A percentile compares a stretch with the other conserved stretches of the same genome.
Evolutionary conservation across 768 basidiomycete species (phyloP).

Genomic region (Roridomyces roridus): DNA sequence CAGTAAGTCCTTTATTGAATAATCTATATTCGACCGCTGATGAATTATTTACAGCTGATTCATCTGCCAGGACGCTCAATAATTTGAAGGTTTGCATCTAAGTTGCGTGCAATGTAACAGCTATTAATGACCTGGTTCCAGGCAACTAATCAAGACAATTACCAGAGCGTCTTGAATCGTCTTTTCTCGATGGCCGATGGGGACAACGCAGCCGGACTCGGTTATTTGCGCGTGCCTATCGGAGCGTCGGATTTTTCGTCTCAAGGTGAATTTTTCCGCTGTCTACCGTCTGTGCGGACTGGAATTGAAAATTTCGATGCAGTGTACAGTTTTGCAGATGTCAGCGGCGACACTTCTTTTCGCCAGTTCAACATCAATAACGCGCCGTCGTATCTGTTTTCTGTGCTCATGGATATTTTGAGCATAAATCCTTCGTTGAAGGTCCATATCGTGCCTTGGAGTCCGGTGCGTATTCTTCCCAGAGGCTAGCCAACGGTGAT

Average conservation of each 20-base stretch:
- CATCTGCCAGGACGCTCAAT: conserved; percentile 66
- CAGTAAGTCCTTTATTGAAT: conserved; percentile 52
- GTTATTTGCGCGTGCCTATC: conserved; percentile 71
- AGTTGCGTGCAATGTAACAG: background rate
- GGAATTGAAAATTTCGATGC: background rate
- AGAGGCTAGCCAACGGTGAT: background rate
- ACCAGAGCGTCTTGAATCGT: conserved; percentile 62
- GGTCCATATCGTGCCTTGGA: conserved; percentile 75
- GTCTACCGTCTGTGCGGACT: background rate
- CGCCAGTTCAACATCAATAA: conserved; percentile 60
- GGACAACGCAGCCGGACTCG: conserved; percentile 67
- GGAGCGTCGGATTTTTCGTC: conserved; percentile 80
- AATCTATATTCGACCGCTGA: background rate
- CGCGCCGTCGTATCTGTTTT: conserved; percentile 70
- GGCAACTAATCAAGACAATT: conserved; percentile 58
- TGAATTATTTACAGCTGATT: conserved; percentile 58
- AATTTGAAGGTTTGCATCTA: conserved; percentile 64
- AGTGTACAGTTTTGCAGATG: conserved; percentile 74
- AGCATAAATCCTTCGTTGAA: conserved; percentile 52
- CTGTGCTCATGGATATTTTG: conserved; percentile 67
- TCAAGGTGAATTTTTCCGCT: conserved; percentile 44
- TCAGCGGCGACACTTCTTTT: conserved; percentile 64
- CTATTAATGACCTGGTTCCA: conserved; percentile 23
- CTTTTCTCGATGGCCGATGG: conserved; percentile 70
- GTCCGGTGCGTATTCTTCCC: conserved; percentile 56